Base-by-base conservation (phyloP, 345 rosid genomes). In the Turnera subulata region DNA sequence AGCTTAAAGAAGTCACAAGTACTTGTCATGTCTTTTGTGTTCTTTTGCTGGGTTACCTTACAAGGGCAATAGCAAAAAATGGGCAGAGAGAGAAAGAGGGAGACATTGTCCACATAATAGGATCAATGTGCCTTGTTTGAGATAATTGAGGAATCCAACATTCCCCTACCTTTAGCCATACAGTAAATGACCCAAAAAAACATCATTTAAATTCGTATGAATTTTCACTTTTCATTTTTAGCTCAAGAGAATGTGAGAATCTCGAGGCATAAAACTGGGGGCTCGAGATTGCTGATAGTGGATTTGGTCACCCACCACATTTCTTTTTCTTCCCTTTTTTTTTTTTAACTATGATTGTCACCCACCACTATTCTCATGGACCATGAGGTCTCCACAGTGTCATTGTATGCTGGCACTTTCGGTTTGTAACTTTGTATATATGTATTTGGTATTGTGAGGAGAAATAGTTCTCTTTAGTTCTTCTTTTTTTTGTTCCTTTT, bases 221-320 rank as follows among this genome's bases (percentile, higher is more conserved):
- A 6, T 40, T 61, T 11, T 16, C 0, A 21, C 24, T 56, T 55
- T 35, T 52, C 43, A 7, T 5, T 11, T 19, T 20, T 14, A 58
- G 42, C 26, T 20, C 29, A 16, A 51, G 61, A 64, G 82, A 75
- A 81, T 79, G 84, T 80, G 77, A 73, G 80, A 71, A 76, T 59
- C 73, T 76, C 84, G 68, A 74, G 63, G 76, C 62, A 24, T 11
- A 58, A 55, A 39, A 2, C 16, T 48, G 16, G 50, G 66, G 21
- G 64, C 61, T 57, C 65, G 61, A 68, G 63, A 65, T 71, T 68
- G 64, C 43, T 58, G 75, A 57, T 23, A 24, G 17, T 72, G 77
- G 75, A 62, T 71, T 69, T 68, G 77, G 72, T 50, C 58, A 64
- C 67, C 78, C 68, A 66, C 75, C 53, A 49, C 53, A 17, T 13